Evolutionary conservation across 345 rosid genomes (phyloP).

Genomic region (Eutrema japonicum): DNA sequence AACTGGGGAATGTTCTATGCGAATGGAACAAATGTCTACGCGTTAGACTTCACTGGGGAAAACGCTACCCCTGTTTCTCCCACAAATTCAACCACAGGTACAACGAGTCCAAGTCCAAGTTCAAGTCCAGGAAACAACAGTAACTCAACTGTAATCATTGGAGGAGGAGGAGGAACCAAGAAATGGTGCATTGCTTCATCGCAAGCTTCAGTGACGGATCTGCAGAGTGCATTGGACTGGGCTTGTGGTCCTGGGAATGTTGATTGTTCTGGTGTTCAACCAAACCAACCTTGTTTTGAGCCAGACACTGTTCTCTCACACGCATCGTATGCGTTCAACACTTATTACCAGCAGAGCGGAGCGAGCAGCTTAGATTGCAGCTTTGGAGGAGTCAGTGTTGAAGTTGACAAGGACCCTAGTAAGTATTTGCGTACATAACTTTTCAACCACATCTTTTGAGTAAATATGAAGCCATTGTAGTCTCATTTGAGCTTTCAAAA

Average conservation of each 20-base stretch:
- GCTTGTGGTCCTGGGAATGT: conserved; percentile 93
- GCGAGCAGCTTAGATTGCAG: conserved; percentile 77
- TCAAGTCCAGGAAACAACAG: conserved; percentile 32
- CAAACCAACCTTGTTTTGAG: conserved; percentile 90
- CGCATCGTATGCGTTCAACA: conserved; percentile 86
- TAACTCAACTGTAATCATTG: conserved; percentile 30
- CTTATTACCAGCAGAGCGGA: conserved; percentile 87
- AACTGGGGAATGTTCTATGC: conserved; percentile 94
- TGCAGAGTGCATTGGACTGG: conserved; percentile 87
- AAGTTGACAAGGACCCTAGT: conserved; percentile 94
- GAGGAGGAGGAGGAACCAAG: conserved; percentile 35
- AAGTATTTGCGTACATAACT: conserved; percentile 38
- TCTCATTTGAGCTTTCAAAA: not conserved
- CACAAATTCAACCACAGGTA: conserved; percentile 48
- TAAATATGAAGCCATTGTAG: conserved; percentile 23
- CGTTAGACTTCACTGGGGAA: conserved; percentile 79
- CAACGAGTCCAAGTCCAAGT: conserved; percentile 53
- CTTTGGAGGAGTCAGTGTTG: conserved; percentile 78
- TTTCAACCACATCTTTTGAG: conserved; percentile 6
- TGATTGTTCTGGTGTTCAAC: conserved; percentile 92
- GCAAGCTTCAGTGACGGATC: conserved; percentile 63
- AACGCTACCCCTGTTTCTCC: conserved; percentile 50
- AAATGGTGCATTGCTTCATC: conserved; percentile 89
- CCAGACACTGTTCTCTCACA: conserved; percentile 87
- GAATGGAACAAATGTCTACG: conserved; percentile 71